phyloP scores from a whole-genome alignment of 306 rosid species.

The Cucumis cinereus region DNA sequence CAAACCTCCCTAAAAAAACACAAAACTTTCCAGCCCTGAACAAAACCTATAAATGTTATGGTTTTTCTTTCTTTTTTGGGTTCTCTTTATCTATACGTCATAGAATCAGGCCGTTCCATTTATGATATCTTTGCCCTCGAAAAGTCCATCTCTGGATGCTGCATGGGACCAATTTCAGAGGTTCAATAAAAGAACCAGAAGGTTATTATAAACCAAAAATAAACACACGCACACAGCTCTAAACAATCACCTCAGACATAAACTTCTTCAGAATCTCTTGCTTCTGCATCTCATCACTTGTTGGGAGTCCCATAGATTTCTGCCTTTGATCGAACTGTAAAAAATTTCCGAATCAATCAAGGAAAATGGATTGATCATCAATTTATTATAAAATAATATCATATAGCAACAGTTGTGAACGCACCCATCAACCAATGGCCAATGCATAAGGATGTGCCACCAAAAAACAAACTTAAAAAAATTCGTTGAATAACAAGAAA shows the following conservation, averaged over 20 bases:
- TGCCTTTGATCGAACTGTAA: constrained; percentile 89
- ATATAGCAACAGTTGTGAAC: background rate
- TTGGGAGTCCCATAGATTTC: constrained; percentile 78
- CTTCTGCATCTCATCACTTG: constrained; percentile 76
- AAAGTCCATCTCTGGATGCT: constrained; percentile 98
- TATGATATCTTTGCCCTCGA: constrained; percentile 56
- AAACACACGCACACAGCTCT: background rate
- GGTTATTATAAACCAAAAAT: background rate
- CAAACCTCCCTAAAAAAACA: background rate
- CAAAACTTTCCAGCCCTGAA: background rate
- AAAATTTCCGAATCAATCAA: background rate
- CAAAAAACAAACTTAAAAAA: background rate
- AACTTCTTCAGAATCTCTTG: constrained; percentile 75
- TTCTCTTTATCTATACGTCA: background rate
- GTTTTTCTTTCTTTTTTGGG: background rate
- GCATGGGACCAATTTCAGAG: constrained; percentile 14
- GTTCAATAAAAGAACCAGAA: background rate
- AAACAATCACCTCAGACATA: constrained; percentile 53
- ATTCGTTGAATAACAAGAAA: background rate
- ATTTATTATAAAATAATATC: background rate
- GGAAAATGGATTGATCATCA: background rate
- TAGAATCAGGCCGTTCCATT: background rate
- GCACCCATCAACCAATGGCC: background rate
- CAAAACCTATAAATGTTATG: background rate
- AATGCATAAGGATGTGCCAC: background rate